phyloP scores from a whole-genome alignment of 257 asterid species.

The Nicotiana otophora region DNA sequence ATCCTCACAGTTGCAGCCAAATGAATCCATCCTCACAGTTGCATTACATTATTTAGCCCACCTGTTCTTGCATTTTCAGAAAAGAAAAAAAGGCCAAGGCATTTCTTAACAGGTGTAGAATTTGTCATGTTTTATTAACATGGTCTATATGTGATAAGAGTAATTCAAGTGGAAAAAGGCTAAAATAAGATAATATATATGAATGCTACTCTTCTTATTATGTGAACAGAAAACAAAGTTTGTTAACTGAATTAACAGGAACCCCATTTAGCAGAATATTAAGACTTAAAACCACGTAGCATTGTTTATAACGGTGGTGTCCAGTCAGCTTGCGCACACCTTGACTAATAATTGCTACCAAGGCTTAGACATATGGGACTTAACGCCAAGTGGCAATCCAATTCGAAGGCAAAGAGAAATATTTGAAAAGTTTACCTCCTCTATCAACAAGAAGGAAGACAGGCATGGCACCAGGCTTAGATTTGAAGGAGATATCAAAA shows the following conservation, averaged over 20 bases:
- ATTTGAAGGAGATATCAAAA: conserved; percentile 43
- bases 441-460: conserved; percentile 79
- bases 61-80: neutral
- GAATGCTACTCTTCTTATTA: neutral
- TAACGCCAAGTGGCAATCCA: neutral
- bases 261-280: neutral
- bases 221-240: neutral
- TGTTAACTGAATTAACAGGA: neutral
- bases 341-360: too few species aligned
- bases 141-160: neutral
- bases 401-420: neutral
- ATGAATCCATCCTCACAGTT: neutral
- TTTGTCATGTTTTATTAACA: neutral
- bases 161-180: neutral
- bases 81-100: neutral
- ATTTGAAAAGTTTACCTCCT: conserved; percentile 48
- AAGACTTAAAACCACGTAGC: neutral
- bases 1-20: conserved; percentile 6
- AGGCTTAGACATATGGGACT: too few species aligned
- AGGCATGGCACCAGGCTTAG: conserved; percentile 81
- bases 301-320: too few species aligned
- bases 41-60: neutral
- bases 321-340: too few species aligned
- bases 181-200: neutral
- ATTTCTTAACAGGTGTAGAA: neutral